Conservation (phyloP, 1,284 basidiomycete species). For the Ceratobasidium sp. region DNA sequence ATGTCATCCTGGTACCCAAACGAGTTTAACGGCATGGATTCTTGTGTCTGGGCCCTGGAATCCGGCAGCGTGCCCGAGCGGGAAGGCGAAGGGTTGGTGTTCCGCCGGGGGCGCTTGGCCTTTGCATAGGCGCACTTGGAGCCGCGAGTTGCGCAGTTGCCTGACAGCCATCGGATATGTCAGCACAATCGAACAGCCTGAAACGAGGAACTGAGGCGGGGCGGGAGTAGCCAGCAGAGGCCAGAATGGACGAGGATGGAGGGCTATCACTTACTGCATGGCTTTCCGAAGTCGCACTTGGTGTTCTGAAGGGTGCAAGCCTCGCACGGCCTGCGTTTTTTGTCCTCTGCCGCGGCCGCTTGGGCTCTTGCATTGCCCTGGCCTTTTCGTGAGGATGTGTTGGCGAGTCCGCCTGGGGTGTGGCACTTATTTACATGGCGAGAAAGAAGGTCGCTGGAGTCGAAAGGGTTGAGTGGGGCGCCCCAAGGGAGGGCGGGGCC, state of each 20-base stretch:
- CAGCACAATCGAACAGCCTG: slow-evolving; percentile 37
- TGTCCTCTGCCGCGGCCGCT: slow-evolving; percentile 46
- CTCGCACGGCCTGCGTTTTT: slow-evolving; percentile 57
- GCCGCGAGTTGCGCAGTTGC: slow-evolving; percentile 82
- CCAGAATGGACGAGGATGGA: slow-evolving; percentile 31
- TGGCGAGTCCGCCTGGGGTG: slow-evolving; percentile 74
- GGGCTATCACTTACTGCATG: slow-evolving; percentile 68
- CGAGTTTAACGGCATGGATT: slow-evolving; percentile 18
- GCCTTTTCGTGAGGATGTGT: slow-evolving; percentile 59
- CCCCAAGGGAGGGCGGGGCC: slow-evolving; percentile 14
- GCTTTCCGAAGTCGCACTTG: slow-evolving; percentile 81
- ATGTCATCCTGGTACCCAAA: slow-evolving; percentile 30
- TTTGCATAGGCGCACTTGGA: slow-evolving; percentile 86
- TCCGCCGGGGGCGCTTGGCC: slow-evolving; percentile 58
- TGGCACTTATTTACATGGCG: slow-evolving; percentile 66
- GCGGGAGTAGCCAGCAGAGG: slow-evolving; percentile 27
- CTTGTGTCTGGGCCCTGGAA: not conserved
- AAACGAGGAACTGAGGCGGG: slow-evolving; percentile 1
- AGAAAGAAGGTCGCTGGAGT: slow-evolving; percentile 24
- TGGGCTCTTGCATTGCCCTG: slow-evolving; percentile 44
- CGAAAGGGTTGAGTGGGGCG: not conserved
- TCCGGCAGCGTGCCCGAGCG: not conserved
- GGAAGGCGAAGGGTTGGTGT: slow-evolving; percentile 33
- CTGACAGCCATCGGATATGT: slow-evolving; percentile 58
- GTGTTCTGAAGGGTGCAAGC: slow-evolving; percentile 73